phyloP scores from a whole-genome alignment of 495 filamentous ascomycete genomes.

The Neurospora tetrasperma region DNA sequence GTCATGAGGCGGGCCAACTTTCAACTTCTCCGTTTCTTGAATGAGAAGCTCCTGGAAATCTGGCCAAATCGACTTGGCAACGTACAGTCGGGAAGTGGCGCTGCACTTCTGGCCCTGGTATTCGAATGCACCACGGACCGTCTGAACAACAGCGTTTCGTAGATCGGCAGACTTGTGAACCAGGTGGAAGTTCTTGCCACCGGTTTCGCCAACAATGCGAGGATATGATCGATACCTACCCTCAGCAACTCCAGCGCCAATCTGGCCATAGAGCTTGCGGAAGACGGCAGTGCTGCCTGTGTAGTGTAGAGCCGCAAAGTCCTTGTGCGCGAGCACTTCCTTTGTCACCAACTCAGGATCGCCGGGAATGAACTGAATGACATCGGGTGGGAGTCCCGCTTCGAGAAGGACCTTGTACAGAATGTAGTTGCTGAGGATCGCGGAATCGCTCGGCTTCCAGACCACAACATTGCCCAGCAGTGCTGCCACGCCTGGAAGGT shows the following conservation, averaged over 20 bases:
- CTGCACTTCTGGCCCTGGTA: constrained; percentile 88
- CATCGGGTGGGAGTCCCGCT: constrained; percentile 67
- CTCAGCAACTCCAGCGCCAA: constrained; percentile 57
- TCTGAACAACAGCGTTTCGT: constrained; percentile 66
- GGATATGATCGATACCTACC: constrained; percentile 65
- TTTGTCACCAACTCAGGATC: constrained; percentile 65
- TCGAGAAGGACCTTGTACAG: constrained; percentile 81
- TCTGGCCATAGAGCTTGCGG: constrained; percentile 60
- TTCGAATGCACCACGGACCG: constrained; percentile 79
- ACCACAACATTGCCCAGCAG: constrained; percentile 79
- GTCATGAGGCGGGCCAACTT: constrained; percentile 57
- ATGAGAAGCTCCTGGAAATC: constrained; percentile 53
- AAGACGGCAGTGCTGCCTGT: constrained; percentile 77
- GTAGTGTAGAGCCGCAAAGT: constrained; percentile 72
- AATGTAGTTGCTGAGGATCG: constrained; percentile 63
- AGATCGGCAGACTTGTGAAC: constrained; percentile 65
- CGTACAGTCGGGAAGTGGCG: constrained; percentile 67
- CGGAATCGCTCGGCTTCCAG: constrained; percentile 79
- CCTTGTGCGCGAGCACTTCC: constrained; percentile 52
- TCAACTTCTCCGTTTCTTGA: constrained; percentile 53
- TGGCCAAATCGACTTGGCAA: constrained; percentile 60
- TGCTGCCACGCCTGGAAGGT: constrained; percentile 61
- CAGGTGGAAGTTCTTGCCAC: constrained; percentile 89
- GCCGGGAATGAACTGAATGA: constrained; percentile 77
- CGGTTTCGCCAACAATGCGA: constrained; percentile 75